phyloP scores from a whole-genome alignment of 495 filamentous ascomycete species.

The Tuber magnatum region DNA sequence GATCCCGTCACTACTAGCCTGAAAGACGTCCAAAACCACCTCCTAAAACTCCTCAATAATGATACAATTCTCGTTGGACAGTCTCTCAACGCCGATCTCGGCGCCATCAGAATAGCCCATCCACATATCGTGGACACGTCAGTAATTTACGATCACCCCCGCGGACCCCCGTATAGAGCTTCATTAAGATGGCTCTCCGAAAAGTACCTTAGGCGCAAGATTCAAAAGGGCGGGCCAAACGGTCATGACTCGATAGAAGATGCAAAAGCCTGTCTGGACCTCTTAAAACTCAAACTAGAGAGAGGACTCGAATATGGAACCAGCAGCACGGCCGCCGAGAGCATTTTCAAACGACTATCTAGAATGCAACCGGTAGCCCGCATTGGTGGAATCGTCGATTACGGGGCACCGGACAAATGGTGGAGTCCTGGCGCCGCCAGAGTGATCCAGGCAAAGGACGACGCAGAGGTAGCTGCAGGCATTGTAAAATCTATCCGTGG shows the following conservation, averaged over 20 bases:
- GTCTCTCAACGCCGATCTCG: constrained; percentile 83
- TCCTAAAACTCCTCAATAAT: constrained; percentile 63
- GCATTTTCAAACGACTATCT: constrained; percentile 74
- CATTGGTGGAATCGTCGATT: constrained; percentile 77
- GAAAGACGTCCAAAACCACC: constrained; percentile 68
- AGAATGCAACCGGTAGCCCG: constrained; percentile 55
- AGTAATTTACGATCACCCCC: constrained; percentile 69
- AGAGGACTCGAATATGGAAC: constrained; percentile 78
- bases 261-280: constrained; percentile 77
- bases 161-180: constrained; percentile 63
- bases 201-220: constrained; percentile 71
- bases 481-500: constrained; percentile 63
- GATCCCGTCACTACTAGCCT: constrained; percentile 75
- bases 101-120: constrained; percentile 74
- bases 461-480: constrained; percentile 66
- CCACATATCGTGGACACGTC: constrained; percentile 89
- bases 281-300: constrained; percentile 91
- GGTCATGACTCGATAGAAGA: constrained; percentile 94
- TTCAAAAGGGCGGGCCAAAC: constrained; percentile 62
- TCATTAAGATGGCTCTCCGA: constrained; percentile 77
- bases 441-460: constrained; percentile 63
- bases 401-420: constrained; percentile 69
- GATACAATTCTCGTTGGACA: constrained; percentile 78
- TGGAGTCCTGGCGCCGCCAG: constrained; percentile 64
- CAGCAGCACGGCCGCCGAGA: constrained; percentile 64